Evolutionary conservation across 495 filamentous ascomycete genomes (phyloP), one percentile per base, ranked within the genome.

Genomic region (Talaromyces ruber): DNA sequence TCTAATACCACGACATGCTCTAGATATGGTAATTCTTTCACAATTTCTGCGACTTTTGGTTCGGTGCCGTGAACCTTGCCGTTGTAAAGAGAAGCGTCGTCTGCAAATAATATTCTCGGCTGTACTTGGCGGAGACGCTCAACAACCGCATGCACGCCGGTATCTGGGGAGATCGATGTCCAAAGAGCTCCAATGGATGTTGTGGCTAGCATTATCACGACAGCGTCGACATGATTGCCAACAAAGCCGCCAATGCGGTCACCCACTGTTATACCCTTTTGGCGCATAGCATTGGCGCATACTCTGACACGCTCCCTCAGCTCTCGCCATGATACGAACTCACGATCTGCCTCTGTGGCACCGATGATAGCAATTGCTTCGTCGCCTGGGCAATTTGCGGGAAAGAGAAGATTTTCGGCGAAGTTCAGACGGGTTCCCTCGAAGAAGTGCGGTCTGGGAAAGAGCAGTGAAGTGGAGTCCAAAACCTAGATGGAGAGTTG

Each of bases 371-470:
- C 91, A 21, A 79, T 67, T 3, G 73, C 71, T 60, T 84, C 75
- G 55, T 86, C 82, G 63, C 83, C 74, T 25, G 85, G 83, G 21
- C 80, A 70, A 50, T 78, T 79, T 14, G 78, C 74, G 5, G 93
- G 92, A 69, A 85, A 96, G 6, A 97, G 82, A 30, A 97, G 80
- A 72, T 97, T 97, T 76, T 96, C 90, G 24, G 92, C 91, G 71
- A 96, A 96, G 68, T 97, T 97, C 60, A 96, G 76, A 53, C 75
- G 84, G 21, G 89, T 84, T 6, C 87, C 88, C 45, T 83, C 71
- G 70, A 96, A 98, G 78, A 96, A 97, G 26, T 80, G 74, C 1
- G 94, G 92, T 43, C 89, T 83, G 12, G 94, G 94, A 68, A 94
- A 97, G 75, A 98, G 87, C 21, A 82, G 72, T 2, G 85, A 77